Conservation (phyloP, 345 rosid species). For the Excoecaria cochinchinensis region DNA sequence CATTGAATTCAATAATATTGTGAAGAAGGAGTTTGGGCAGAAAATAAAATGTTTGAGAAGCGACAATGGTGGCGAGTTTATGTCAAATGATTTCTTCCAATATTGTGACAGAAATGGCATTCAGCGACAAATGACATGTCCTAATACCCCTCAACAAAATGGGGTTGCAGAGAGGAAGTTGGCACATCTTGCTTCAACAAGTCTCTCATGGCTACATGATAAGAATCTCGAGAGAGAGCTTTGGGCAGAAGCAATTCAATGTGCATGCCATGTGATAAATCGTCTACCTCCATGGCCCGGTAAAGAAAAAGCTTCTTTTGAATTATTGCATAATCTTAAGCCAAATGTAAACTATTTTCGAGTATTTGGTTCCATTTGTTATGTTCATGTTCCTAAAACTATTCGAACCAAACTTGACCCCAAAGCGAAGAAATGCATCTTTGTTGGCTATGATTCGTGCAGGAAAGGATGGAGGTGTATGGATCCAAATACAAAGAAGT, state of each 20-base stretch:
- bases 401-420: slow-evolving; percentile 12
- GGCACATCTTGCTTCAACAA: background rate
- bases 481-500: slow-evolving; percentile 20
- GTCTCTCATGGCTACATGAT: slow-evolving; percentile 16
- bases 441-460: slow-evolving; percentile 19
- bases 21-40: background rate
- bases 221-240: slow-evolving; percentile 6
- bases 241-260: slow-evolving; percentile 9
- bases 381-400: slow-evolving; percentile 12
- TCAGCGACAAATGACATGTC: background rate
- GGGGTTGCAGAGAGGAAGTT: slow-evolving; percentile 12
- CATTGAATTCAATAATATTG: background rate
- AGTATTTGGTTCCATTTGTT: slow-evolving; percentile 17
- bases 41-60: slow-evolving; percentile 13
- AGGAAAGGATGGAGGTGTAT: slow-evolving; percentile 24
- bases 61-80: background rate
- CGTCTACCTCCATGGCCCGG: background rate
- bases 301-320: slow-evolving; percentile 3
- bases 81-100: background rate
- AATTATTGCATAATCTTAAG: background rate
- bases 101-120: background rate
- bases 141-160: background rate
- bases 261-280: slow-evolving; percentile 16
- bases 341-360: slow-evolving; percentile 14
- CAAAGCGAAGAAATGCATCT: slow-evolving; percentile 17